Evolutionary conservation across 2,329 filamentous ascomycete species (phyloP).

Genomic region (Chrysoporthe puriensis): DNA sequence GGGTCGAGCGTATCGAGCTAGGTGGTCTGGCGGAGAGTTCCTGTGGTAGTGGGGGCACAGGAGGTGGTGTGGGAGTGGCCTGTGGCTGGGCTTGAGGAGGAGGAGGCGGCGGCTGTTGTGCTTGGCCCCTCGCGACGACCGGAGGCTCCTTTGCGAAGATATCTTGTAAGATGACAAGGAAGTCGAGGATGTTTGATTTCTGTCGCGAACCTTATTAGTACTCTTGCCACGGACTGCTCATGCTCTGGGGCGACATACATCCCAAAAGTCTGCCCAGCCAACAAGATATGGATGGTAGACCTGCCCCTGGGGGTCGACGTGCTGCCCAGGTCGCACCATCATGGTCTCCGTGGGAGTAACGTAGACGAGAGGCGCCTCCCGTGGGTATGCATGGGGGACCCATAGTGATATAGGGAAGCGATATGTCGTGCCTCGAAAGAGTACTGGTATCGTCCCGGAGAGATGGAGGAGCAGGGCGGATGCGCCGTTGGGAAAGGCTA

Average conservation of each 20-base stretch:
- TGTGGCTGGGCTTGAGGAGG: constrained; percentile 41
- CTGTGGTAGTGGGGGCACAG: constrained; percentile 72
- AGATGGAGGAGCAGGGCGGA: constrained; percentile 87
- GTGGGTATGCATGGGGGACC: constrained; percentile 89
- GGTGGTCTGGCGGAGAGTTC: constrained; percentile 56
- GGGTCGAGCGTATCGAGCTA: constrained; percentile 40
- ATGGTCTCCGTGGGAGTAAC: constrained; percentile 88
- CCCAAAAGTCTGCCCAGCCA: constrained; percentile 86
- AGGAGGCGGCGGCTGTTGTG: constrained; percentile 44
- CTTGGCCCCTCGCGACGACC: constrained; percentile 73
- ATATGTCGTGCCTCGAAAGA: constrained; percentile 86
- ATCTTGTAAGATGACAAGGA: constrained; percentile 79
- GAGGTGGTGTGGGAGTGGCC: constrained; percentile 55
- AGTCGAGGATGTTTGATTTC: constrained; percentile 85
- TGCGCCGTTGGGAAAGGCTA: constrained; percentile 86
- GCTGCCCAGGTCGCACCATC: constrained; percentile 87
- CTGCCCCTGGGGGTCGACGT: constrained; percentile 90
- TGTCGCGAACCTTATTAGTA: constrained; percentile 38
- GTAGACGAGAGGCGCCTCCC: constrained; percentile 83
- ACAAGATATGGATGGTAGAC: constrained; percentile 96
- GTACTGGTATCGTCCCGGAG: constrained; percentile 85
- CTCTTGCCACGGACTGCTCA: not conserved
- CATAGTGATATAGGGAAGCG: constrained; percentile 91
- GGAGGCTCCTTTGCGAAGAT: constrained; percentile 95
- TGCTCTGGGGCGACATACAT: constrained; percentile 62